A percentile compares a stretch with the other conserved stretches of the same genome.
phyloP scores from a whole-genome alignment of 2,329 filamentous ascomycete genomes.

The Cladosporium colombiae region DNA sequence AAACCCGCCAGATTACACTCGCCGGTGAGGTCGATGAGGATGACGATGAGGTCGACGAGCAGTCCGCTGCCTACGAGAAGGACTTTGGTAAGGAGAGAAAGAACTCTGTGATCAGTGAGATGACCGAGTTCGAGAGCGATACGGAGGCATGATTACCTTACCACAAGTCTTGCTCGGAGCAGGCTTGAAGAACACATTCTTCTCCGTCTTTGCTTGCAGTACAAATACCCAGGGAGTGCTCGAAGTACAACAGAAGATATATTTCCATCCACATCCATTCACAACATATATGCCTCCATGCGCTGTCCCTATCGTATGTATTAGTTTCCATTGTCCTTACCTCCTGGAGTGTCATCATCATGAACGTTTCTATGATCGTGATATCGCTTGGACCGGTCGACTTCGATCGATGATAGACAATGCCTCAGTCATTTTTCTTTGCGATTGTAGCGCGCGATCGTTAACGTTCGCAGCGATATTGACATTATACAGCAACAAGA shows the following conservation, averaged over 20 bases:
- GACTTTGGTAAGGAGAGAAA: background rate
- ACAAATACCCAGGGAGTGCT: background rate
- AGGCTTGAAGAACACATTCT: background rate
- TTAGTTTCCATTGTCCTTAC: background rate
- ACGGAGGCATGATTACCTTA: background rate
- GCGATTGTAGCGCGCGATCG: background rate
- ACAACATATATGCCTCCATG: background rate
- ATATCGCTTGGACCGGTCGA: background rate
- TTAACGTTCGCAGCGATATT: background rate
- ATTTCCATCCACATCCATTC: background rate
- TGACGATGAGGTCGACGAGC: background rate
- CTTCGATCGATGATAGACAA: background rate
- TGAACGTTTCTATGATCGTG: background rate
- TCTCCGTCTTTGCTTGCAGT: background rate
- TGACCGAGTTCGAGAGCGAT: background rate
- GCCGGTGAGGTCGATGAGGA: background rate
- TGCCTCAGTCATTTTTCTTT: background rate
- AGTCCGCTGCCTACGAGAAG: background rate
- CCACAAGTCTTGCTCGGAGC: background rate
- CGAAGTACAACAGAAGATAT: background rate
- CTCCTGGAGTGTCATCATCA: background rate
- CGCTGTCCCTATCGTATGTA: background rate
- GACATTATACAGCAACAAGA: background rate
- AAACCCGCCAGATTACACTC: background rate
- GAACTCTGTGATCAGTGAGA: background rate